Evolutionary conservation across 2,329 filamentous ascomycete species (phyloP).

Genomic region (Claviceps sp.): DNA sequence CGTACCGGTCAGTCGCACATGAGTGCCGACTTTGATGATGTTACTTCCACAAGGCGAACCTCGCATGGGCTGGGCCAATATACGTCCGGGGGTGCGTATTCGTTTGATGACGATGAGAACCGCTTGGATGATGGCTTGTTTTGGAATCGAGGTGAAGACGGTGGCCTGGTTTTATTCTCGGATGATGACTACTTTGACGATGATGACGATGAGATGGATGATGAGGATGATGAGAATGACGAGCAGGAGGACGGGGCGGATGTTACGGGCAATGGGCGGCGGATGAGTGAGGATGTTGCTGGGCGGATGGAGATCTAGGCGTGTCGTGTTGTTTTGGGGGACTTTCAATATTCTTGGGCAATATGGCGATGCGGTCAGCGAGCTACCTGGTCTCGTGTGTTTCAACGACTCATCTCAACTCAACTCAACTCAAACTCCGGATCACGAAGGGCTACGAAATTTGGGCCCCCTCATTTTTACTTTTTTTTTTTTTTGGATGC

Average conservation of each 20-base stretch:
- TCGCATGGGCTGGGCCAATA: conserved; percentile 76
- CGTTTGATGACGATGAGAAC: conserved; percentile 34
- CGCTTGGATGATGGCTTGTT: conserved; percentile 35
- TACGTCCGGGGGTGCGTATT: conserved; percentile 33
- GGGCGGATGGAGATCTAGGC: conserved; percentile 47
- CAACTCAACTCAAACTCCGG: too few species aligned
- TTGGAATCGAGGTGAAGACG: conserved; percentile 46
- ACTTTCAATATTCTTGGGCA: too few species aligned
- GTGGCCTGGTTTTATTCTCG: conserved; percentile 40
- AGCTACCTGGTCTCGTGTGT: too few species aligned
- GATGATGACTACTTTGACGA: conserved; percentile 38
- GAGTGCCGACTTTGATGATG: conserved; percentile 22
- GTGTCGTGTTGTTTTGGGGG: too few species aligned
- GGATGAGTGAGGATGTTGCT: conserved; percentile 50
- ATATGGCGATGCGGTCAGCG: too few species aligned
- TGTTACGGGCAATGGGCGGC: conserved; percentile 31
- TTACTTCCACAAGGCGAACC: conserved; percentile 52
- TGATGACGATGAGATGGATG: conserved; percentile 12
- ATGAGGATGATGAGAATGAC: conserved; percentile 32
- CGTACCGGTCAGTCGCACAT: conserved; percentile 15
- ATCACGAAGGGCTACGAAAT: too few species aligned
- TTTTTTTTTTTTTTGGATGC: too few species aligned
- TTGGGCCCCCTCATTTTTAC: too few species aligned
- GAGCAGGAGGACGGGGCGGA: conserved; percentile 22
- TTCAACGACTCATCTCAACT: too few species aligned